Base-by-base conservation (phyloP, 176 grass and related monocot species). In the Eleusine indica region DNA sequence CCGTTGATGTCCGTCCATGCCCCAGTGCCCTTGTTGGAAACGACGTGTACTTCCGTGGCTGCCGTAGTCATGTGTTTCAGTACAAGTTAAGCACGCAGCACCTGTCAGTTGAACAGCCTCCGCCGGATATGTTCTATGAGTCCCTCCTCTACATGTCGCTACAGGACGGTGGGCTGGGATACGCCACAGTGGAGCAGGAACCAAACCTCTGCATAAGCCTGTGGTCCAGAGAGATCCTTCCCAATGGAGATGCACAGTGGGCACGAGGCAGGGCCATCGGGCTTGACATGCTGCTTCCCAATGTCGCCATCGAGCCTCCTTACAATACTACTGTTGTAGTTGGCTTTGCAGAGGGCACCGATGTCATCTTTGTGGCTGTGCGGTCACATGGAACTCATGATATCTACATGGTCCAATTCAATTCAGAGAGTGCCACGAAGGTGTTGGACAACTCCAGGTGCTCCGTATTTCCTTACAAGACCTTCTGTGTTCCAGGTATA, bases 401-500 rank as follows among this genome's bases (percentile, higher is more conserved):
- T 63, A 66, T 47, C 39, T n/a, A 41, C 1, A 47, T 64, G 70
- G 67, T 52, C 38, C 14, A 42, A 76, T 56, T 46, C 8, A 66
- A 65, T 44, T 39, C 41, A 66, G 5, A 19, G 44, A 13, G 39
- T 2, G 49, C 3, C 9, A 39, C 1, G 32, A 75, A 56, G 49
- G 17, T 75, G 30, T 38, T 21, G 4, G 72, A 75, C 16, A 2
- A 2, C 5, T 5, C 0, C 48, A 38, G 11, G 2, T 47, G 1
- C 10, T 0, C 5, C 4, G 28, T 82, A 6, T 0, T 82, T 82
- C 80, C 68, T 17, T 82, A 72, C 25, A 19, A 38, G 1, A 71
- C 7, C 68, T 82, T 46, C 52, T 71, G 25, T 68, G 60, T 82
- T 71, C 79, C 68, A 71, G 52, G 68, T 71, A 46, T 29, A 82